phyloP scores from a whole-genome alignment of 345 rosid species.

The Erodium maritimum region DNA sequence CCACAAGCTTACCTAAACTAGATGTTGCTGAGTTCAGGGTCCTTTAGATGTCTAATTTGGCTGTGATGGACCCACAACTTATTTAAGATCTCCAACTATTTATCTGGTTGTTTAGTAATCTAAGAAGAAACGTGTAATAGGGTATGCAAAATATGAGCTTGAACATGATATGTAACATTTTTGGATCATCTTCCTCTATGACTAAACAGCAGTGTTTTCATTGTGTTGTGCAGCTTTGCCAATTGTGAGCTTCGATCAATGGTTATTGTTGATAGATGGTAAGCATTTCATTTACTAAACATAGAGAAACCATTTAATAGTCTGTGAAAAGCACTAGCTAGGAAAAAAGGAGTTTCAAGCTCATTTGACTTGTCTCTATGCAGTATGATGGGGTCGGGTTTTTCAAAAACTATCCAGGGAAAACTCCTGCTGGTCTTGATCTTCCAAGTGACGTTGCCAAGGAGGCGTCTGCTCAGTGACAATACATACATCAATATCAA shows the following conservation, averaged over 20 bases:
- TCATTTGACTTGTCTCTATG: background rate
- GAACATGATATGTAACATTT: background rate
- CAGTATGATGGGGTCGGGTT: constrained; percentile 17
- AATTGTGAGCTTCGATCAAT: constrained; percentile 73
- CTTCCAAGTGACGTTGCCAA: constrained; percentile 14
- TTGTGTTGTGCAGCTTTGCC: constrained; percentile 34
- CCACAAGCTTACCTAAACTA: too few relatives aligned
- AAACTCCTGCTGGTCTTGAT: constrained; percentile 10
- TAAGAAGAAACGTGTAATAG: background rate
- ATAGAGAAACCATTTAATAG: background rate
- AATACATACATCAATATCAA: background rate
- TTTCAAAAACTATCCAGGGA: constrained; percentile 14
- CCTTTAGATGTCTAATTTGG: background rate
- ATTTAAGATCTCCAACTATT: background rate
- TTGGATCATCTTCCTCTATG: background rate
- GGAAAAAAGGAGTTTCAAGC: background rate
- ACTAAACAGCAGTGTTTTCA: background rate
- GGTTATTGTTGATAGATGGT: constrained; percentile 50
- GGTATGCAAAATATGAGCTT: background rate
- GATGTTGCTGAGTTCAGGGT: too few relatives aligned
- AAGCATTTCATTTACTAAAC: constrained; percentile 6
- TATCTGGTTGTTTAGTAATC: background rate
- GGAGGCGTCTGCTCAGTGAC: background rate
- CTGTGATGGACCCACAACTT: background rate
- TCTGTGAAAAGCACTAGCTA: too few relatives aligned